A percentile compares a stretch with the other conserved stretches of the same genome.
These are phyloP conservation scores for Syzygium grande DNA, from an alignment of 345 rosid genomes.

Conservation along the genomic window DNA sequence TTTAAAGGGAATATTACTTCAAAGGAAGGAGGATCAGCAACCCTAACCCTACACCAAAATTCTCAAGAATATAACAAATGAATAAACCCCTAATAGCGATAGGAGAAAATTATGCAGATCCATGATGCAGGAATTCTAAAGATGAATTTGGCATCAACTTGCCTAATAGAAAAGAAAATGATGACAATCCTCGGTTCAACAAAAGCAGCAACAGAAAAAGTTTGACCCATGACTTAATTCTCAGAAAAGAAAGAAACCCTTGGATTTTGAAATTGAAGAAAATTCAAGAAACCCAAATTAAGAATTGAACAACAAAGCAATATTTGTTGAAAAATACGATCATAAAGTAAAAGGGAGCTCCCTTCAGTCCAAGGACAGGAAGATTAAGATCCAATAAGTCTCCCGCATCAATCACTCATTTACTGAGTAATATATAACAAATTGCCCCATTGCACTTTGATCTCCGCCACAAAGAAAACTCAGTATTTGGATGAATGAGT, in stretches of 20 bases:
- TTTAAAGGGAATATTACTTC: neutral
- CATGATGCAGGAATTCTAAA: neutral
- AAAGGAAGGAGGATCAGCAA: neutral
- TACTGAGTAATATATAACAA: slow-evolving; percentile 25
- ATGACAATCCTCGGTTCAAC: neutral
- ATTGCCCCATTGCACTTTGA: neutral
- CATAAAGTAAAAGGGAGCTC: slow-evolving; percentile 69
- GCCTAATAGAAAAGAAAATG: neutral
- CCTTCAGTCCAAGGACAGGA: slow-evolving; percentile 99
- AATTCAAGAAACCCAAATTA: neutral
- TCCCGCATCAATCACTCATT: slow-evolving; percentile 98
- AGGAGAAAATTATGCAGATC: neutral
- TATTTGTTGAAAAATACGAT: neutral
- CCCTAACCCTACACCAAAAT: neutral
- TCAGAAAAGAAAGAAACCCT: neutral
- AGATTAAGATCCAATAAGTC: slow-evolving; percentile 71
- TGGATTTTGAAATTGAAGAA: neutral
- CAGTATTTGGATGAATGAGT: slow-evolving; percentile 99
- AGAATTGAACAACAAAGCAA: neutral
- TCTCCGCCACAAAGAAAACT: slow-evolving; percentile 6
- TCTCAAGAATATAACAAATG: neutral
- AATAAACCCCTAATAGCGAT: neutral
- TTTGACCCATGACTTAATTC: neutral
- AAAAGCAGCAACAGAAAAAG: neutral
- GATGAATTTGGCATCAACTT: neutral